A percentile compares a stretch with the other conserved stretches of the same genome.
Conservation (phyloP, 441 rosid species). For the Rhodomyrtus psidioides region DNA sequence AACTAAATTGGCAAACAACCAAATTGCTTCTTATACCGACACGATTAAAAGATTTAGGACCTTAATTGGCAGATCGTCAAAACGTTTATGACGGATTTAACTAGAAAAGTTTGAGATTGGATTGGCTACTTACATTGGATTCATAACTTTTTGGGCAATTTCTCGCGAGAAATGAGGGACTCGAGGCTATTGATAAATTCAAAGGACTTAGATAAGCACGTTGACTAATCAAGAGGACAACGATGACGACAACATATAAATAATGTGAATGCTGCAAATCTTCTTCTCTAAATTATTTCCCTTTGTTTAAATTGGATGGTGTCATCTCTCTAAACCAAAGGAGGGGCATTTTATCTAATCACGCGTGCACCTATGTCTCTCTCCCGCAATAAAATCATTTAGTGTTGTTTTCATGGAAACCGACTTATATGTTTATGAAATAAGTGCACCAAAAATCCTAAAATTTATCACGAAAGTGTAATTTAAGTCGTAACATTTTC, state of each 20-base stretch:
- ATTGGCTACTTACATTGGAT: accelerated
- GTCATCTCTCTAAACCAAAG: not conserved
- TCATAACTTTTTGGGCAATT: not conserved
- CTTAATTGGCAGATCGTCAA: no score
- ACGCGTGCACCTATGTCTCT: not conserved
- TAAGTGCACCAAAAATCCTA: no score
- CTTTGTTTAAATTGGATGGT: not conserved
- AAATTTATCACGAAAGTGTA: no score
- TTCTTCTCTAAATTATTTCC: not conserved
- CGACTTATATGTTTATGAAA: not conserved
- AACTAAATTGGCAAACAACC: no score
- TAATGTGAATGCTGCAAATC: not conserved
- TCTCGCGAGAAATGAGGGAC: not conserved
- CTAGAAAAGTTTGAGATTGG: accelerated
- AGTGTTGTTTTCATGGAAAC: not conserved
- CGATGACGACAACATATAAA: not conserved
- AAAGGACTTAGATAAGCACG: not conserved
- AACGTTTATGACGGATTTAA: no score
- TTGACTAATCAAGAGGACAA: not conserved
- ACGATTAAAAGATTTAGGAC: no score
- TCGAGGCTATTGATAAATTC: no score
- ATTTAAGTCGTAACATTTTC: no score
- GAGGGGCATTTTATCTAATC: not conserved
- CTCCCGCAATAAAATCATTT: not conserved
- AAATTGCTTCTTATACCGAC: no score